phyloP scores from a whole-genome alignment of 495 filamentous ascomycete species.

The Jackrogersella minutella region DNA sequence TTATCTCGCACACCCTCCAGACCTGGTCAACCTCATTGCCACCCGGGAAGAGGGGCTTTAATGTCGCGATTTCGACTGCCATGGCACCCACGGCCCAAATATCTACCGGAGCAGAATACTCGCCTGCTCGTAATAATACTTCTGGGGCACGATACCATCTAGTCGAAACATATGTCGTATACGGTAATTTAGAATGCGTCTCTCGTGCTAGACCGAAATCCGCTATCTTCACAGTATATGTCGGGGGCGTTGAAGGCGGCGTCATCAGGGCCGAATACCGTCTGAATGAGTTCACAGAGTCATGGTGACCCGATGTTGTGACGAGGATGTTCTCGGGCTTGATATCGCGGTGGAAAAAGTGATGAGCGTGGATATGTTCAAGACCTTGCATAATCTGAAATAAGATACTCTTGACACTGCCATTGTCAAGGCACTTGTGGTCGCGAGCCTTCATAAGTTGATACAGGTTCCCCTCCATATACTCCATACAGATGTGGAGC shows the following conservation, averaged over 20 bases:
- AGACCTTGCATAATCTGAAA: conserved; percentile 96
- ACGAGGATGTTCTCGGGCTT: conserved; percentile 99
- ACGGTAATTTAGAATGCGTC: conserved; percentile 93
- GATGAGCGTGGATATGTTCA: conserved; percentile 95
- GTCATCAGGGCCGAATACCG: conserved; percentile 94
- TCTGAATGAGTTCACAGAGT: conserved; percentile 79
- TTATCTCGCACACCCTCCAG: conserved; percentile 98
- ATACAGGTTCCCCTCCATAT: conserved; percentile 99
- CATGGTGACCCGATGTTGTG: conserved; percentile 85
- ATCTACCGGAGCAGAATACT: conserved; percentile 97
- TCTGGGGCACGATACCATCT: conserved; percentile 98
- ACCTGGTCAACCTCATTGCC: conserved; percentile 99
- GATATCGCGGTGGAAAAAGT: conserved; percentile 99
- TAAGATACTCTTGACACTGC: conserved; percentile 95
- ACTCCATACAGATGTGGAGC: conserved; percentile 98
- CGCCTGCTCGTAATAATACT: conserved; percentile 90
- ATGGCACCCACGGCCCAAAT: conserved; percentile 99
- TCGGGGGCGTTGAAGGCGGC: conserved; percentile 90
- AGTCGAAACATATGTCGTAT: conserved; percentile 98
- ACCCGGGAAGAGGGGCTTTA: conserved; percentile 97
- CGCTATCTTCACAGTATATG: conserved; percentile 97
- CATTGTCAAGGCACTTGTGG: conserved; percentile 88
- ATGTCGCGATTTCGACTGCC: conserved; percentile 97
- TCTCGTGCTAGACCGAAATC: conserved; percentile 99
- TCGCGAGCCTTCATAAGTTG: conserved; percentile 99